A percentile compares a stretch with the other conserved stretches of the same genome.
Evolutionary conservation across 352 stramenopile species (phyloP).

Genomic region (Phytophthora constricta): DNA sequence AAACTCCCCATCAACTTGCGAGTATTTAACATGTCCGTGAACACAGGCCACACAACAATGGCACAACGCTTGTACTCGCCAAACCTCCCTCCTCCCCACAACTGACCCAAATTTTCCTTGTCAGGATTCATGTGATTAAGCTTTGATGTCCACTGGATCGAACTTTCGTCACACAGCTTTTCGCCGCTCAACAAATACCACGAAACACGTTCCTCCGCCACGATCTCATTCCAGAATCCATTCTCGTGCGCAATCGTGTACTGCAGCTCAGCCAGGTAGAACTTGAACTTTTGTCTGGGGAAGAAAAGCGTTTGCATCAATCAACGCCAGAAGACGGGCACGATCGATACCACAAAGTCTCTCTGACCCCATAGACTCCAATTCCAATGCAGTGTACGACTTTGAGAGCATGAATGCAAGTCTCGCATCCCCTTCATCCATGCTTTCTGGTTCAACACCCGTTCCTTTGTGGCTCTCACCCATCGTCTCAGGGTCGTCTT

Average conservation of each 20-base stretch:
- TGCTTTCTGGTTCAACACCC: neutral
- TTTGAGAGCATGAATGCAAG: slow-evolving; percentile 9
- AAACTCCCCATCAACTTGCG: slow-evolving; percentile 2
- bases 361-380: neutral
- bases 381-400: neutral
- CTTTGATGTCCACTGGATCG: neutral
- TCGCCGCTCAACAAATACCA: slow-evolving; percentile 13
- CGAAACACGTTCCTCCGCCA: neutral
- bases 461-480: neutral
- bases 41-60: slow-evolving; percentile 14
- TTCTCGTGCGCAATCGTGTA: neutral
- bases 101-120: neutral
- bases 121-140: slow-evolving; percentile 19
- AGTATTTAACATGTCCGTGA: slow-evolving; percentile 1
- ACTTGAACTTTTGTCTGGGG: slow-evolving; percentile 6
- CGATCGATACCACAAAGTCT: slow-evolving; percentile 3
- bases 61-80: neutral
- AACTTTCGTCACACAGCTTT: neutral
- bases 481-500: neutral
- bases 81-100: neutral
- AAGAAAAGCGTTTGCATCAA: slow-evolving; percentile 8
- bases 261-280: slow-evolving; percentile 8
- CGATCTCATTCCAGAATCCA: neutral
- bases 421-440: neutral
- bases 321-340: slow-evolving; percentile 3